phyloP scores from a whole-genome alignment of 495 filamentous ascomycete genomes.

The Neurospora africana region DNA sequence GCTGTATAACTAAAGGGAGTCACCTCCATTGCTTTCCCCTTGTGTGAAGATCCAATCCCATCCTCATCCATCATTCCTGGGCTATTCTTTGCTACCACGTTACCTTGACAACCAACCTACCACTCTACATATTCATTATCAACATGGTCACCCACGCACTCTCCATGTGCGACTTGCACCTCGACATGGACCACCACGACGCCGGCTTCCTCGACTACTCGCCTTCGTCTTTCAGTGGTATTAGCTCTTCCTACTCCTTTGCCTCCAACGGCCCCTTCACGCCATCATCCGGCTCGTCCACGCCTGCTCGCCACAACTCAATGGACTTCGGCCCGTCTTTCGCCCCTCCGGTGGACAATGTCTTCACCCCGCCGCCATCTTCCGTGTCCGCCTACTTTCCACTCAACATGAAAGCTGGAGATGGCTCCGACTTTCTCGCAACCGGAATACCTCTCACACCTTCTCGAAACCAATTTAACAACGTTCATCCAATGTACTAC shows the following conservation, averaged over 20 bases:
- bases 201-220: constrained; percentile 19
- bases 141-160: constrained; percentile 11
- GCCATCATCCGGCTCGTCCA: constrained; percentile 27
- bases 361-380: constrained; percentile 28
- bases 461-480: constrained; percentile 6
- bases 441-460: constrained; percentile 14
- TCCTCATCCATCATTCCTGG: not conserved
- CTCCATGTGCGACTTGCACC: constrained; percentile 11
- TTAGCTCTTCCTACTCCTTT: constrained; percentile 26
- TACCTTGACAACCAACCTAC: not conserved
- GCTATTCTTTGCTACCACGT: not conserved
- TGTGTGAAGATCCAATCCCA: constrained; percentile 8
- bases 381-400: constrained; percentile 26
- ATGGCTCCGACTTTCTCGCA: constrained; percentile 10
- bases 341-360: constrained; percentile 6
- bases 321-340: constrained; percentile 18
- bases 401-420: constrained; percentile 10
- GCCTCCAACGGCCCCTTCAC: constrained; percentile 29
- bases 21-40: constrained; percentile 11
- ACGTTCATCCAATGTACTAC: not conserved
- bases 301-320: constrained; percentile 5
- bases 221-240: constrained; percentile 13
- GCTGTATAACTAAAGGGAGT: constrained; percentile 14
- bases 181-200: constrained; percentile 15
- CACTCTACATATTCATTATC: not conserved